Conservation (phyloP, 164 flowering plant species). For the Umbellularia californica region DNA sequence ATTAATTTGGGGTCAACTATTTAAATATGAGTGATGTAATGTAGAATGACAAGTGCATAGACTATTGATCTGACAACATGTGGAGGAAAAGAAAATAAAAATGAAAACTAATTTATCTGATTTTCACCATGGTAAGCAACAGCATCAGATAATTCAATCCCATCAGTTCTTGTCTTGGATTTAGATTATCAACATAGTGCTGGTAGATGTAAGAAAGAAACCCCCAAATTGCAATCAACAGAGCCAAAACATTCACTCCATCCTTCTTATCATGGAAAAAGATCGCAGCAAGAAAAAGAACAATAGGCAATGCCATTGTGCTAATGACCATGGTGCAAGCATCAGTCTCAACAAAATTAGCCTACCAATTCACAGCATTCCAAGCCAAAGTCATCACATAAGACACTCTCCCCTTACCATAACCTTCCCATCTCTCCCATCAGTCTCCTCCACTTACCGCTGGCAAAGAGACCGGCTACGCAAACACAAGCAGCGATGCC, state of each 20-base stretch:
- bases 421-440: constrained; percentile 12
- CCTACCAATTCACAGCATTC: constrained; percentile 8
- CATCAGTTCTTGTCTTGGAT: not conserved
- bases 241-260: constrained; percentile 19
- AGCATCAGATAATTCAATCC: no score
- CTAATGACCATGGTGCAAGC: constrained; percentile 9
- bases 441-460: constrained; percentile 25
- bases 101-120: no score
- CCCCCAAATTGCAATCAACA: constrained; percentile 16
- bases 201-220: constrained; percentile 15
- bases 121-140: no score
- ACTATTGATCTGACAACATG: no score
- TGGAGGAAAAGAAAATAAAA: no score
- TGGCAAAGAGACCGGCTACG: constrained; percentile 21
- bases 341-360: not conserved
- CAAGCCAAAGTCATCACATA: constrained; percentile 10
- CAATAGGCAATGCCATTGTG: constrained; percentile 11
- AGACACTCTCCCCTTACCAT: constrained; percentile 8
- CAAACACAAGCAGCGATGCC: constrained; percentile 17
- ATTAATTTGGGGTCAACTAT: no score
- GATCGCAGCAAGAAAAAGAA: constrained; percentile 13
- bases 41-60: no score
- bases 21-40: no score
- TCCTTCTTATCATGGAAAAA: constrained; percentile 21
- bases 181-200: constrained; percentile 15